phyloP scores from a whole-genome alignment of 352 stramenopile species.

The Pythium rhizo-oryzae region DNA sequence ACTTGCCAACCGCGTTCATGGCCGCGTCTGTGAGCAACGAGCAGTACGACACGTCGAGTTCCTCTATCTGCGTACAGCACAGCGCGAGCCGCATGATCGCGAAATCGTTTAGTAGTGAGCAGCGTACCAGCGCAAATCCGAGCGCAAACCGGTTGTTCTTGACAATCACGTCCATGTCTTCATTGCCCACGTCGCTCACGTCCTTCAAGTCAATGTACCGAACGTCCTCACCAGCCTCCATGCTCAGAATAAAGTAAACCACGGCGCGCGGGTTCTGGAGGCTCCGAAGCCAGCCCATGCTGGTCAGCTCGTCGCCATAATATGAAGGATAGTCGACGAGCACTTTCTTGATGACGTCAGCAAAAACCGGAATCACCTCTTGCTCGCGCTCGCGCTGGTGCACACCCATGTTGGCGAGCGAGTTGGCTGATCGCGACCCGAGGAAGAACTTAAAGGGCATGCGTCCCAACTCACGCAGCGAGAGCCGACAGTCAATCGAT shows the following conservation, averaged over 20 bases:
- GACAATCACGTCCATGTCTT: conserved; percentile 65
- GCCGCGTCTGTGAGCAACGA: conserved; percentile 57
- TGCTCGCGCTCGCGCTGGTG: conserved; percentile 46
- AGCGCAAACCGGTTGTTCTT: conserved; percentile 59
- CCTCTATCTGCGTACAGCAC: conserved; percentile 68
- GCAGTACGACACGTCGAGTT: conserved; percentile 81
- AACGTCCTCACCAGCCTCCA: conserved; percentile 57
- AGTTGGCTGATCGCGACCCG: conserved; percentile 52
- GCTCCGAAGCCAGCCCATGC: conserved; percentile 61
- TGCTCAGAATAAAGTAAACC: conserved; percentile 63
- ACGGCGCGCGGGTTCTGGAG: conserved; percentile 54
- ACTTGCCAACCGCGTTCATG: conserved; percentile 50
- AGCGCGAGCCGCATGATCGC: conserved; percentile 43
- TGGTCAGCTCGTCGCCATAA: conserved; percentile 72
- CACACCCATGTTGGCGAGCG: conserved; percentile 47
- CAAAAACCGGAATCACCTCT: conserved; percentile 48
- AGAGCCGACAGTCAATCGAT: conserved; percentile 48
- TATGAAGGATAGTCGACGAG: conserved; percentile 62
- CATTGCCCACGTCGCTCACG: conserved; percentile 47
- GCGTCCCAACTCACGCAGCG: conserved; percentile 48
- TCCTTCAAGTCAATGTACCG: conserved; percentile 57
- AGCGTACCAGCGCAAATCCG: conserved; percentile 44
- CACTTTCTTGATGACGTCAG: conserved; percentile 70
- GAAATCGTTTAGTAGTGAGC: conserved; percentile 41
- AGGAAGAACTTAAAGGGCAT: conserved; percentile 81